These are phyloP conservation scores for Candida pseudoglaebosa DNA, from an alignment of 805 yeast species.

Conservation along the genomic window DNA sequence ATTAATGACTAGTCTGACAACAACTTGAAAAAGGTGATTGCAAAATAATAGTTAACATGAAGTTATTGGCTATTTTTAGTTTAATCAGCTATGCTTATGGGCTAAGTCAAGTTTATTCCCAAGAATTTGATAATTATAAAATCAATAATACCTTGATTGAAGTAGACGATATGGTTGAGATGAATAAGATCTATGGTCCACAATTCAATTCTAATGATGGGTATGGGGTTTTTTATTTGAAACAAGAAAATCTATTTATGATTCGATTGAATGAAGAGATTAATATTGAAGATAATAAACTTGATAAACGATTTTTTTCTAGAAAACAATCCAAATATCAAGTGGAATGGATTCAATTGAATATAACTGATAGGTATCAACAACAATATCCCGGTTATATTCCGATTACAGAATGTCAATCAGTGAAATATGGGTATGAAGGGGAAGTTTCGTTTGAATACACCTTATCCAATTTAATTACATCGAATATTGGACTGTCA, in stretches of 20 bases:
- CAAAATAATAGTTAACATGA: not conserved
- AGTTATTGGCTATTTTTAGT: not conserved
- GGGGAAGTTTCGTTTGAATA: conserved; percentile 12
- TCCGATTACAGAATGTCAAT: conserved; percentile 17
- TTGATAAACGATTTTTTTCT: not conserved
- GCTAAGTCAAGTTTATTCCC: not conserved
- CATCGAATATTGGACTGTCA: not conserved
- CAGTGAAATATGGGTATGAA: conserved; percentile 12
- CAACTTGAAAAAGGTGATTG: too few species aligned
- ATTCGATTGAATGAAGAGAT: not conserved
- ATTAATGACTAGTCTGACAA: too few species aligned
- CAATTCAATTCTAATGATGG: conserved; percentile 1
- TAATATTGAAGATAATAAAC: not conserved
- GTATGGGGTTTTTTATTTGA: not conserved
- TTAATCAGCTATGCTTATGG: not conserved
- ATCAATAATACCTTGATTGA: not conserved
- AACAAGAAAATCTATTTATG: conserved; percentile 1
- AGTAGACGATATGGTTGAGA: not conserved
- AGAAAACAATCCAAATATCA: not conserved
- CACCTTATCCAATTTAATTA: conserved; percentile 1
- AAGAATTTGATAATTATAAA: not conserved
- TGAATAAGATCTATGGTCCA: not conserved
- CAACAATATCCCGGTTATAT: conserved; percentile 12
- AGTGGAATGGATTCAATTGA: conserved; percentile 3
- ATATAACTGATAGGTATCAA: conserved; percentile 2